These are phyloP conservation scores for Penicillium atrosanguineum DNA, from an alignment of 495 filamentous ascomycete genomes.

Conservation along the genomic window DNA sequence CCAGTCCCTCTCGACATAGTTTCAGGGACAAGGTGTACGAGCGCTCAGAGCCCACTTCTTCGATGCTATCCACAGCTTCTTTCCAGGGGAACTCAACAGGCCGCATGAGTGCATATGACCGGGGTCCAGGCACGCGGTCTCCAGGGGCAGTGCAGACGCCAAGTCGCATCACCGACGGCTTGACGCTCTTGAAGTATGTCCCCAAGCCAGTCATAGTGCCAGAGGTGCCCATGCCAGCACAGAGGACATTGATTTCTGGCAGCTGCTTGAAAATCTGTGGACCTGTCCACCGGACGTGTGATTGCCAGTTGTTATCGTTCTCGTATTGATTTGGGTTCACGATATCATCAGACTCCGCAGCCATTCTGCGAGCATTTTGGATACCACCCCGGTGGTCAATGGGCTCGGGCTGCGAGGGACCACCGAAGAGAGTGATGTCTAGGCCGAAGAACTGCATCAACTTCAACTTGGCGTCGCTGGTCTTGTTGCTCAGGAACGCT, in stretches of 20 bases:
- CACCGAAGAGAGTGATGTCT: constrained; percentile 55
- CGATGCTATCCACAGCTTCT: constrained; percentile 49
- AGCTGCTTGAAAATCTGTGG: constrained; percentile 57
- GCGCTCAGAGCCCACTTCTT: constrained; percentile 52
- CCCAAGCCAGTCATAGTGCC: constrained; percentile 55
- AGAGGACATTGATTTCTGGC: constrained; percentile 57
- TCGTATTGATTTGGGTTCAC: constrained; percentile 60
- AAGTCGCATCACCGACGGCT: constrained; percentile 49
- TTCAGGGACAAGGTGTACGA: constrained; percentile 54
- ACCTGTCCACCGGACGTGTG: constrained; percentile 60
- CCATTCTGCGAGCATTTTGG: constrained; percentile 39
- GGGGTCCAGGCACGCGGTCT: constrained; percentile 56
- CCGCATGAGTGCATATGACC: constrained; percentile 50
- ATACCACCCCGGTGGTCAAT: constrained; percentile 54
- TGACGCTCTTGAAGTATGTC: constrained; percentile 50
- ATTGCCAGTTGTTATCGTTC: constrained; percentile 57
- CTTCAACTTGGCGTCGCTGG: constrained; percentile 48
- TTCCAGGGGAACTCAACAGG: constrained; percentile 59
- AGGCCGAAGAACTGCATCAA: constrained; percentile 61
- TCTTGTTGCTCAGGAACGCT: constrained; percentile 62
- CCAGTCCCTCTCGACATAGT: constrained; percentile 55
- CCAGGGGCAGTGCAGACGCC: constrained; percentile 56
- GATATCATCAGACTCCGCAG: constrained; percentile 35
- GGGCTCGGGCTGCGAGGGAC: constrained; percentile 57
- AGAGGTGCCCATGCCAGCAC: constrained; percentile 55